Conservation (phyloP, 2,329 filamentous ascomycete genomes). For the Cryphonectria japonica region DNA sequence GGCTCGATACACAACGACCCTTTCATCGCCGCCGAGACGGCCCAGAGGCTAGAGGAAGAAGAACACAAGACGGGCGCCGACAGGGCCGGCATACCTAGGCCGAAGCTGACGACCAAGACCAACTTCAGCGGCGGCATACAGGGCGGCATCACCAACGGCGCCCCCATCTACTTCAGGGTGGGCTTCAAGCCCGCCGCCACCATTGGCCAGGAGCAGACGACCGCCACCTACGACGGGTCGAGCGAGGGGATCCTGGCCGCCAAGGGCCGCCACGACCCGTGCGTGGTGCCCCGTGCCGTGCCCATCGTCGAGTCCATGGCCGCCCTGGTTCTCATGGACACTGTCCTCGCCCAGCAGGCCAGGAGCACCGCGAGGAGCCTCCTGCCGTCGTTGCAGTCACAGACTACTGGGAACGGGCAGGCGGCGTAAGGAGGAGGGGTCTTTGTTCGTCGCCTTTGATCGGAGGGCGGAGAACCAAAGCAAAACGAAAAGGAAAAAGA, state of each 20-base stretch:
- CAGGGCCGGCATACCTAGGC: conserved; percentile 51
- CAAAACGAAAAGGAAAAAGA: background rate
- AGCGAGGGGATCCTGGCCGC: conserved; percentile 77
- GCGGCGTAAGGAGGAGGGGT: background rate
- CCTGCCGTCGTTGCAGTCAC: conserved; percentile 43
- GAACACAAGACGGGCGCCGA: conserved; percentile 45
- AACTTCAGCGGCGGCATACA: conserved; percentile 96
- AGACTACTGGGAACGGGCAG: conserved; percentile 30
- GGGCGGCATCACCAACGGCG: conserved; percentile 92
- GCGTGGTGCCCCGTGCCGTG: conserved; percentile 85
- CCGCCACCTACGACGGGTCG: conserved; percentile 75
- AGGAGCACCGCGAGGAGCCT: conserved; percentile 52
- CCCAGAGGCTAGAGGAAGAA: conserved; percentile 48
- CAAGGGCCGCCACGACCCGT: conserved; percentile 93
- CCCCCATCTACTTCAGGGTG: conserved; percentile 90
- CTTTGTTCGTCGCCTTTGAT: background rate
- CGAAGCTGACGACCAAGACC: conserved; percentile 80
- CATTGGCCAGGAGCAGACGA: conserved; percentile 86
- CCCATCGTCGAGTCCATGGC: conserved; percentile 93
- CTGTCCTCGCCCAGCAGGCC: conserved; percentile 79
- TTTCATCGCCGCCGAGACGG: conserved; percentile 63
- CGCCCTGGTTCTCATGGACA: conserved; percentile 83
- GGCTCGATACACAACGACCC: conserved; percentile 93
- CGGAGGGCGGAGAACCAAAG: background rate
- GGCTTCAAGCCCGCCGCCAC: conserved; percentile 96